phyloP scores from a whole-genome alignment of 768 basidiomycete genomes.

The Trametes cinnabarina region DNA sequence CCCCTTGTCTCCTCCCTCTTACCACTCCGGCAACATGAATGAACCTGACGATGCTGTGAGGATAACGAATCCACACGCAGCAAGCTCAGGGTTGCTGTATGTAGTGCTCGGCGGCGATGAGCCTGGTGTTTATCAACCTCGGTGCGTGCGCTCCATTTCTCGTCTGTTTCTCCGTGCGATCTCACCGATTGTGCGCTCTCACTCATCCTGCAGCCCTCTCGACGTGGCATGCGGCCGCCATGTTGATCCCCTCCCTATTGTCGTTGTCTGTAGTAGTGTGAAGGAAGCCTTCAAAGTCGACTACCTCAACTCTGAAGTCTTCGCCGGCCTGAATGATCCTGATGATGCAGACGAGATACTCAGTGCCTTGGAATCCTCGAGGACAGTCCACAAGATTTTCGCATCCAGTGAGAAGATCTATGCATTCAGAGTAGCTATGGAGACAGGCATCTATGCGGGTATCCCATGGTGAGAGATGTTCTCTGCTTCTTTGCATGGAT shows the following conservation, averaged over 20 bases:
- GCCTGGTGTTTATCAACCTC: not conserved
- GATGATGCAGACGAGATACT: not conserved
- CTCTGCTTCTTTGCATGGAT: not conserved
- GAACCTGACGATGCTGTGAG: not conserved
- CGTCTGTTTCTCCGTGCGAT: not conserved
- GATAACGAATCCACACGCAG: not conserved
- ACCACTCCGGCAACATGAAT: not conserved
- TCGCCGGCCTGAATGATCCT: not conserved
- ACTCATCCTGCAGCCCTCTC: not conserved
- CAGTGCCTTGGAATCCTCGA: not conserved
- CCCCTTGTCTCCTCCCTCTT: not conserved
- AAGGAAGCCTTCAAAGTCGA: not conserved
- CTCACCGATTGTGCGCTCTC: no score
- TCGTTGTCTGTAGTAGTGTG: not conserved
- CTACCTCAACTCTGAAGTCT: not conserved
- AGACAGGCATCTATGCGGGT: not conserved
- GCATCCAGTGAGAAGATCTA: not conserved
- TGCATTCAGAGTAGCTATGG: not conserved
- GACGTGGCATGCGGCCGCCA: not conserved
- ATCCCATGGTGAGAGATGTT: not conserved
- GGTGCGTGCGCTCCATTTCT: not conserved
- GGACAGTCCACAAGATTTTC: not conserved
- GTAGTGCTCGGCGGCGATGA: not conserved
- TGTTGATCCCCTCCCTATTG: not conserved
- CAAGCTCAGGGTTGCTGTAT: not conserved